These are phyloP conservation scores for Zymoseptoria ardabiliae DNA, from an alignment of 2,329 filamentous ascomycete species.

Conservation along the genomic window DNA sequence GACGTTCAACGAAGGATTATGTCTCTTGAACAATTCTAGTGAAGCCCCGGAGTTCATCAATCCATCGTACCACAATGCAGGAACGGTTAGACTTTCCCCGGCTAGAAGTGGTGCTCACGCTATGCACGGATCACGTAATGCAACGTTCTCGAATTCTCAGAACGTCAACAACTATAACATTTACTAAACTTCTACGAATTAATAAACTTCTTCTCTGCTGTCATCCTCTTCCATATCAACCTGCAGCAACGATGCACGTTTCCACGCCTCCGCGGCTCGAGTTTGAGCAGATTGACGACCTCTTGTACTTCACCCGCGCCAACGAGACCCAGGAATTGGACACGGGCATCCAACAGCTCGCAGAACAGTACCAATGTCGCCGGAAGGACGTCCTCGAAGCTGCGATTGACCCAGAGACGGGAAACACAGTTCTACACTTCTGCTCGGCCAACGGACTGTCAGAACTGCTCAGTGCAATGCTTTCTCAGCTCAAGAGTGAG, in stretches of 20 bases:
- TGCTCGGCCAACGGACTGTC: conserved; percentile 82
- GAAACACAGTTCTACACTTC: conserved; percentile 80
- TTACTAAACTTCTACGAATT: too few species aligned
- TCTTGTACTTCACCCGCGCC: conserved; percentile 76
- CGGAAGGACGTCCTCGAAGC: conserved; percentile 59
- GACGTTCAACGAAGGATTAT: not conserved
- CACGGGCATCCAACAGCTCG: conserved; percentile 51
- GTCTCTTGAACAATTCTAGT: not conserved
- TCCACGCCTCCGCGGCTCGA: conserved; percentile 38
- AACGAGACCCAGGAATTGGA: conserved; percentile 68
- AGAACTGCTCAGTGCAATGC: conserved; percentile 21
- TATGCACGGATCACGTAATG: too few species aligned
- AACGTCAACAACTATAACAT: too few species aligned
- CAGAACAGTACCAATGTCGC: conserved; percentile 53
- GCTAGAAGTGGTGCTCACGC: too few species aligned
- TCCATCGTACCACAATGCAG: conserved; percentile 4
- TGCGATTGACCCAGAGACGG: conserved; percentile 66
- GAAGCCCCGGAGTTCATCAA: not conserved
- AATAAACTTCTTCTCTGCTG: not conserved
- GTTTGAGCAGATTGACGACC: conserved; percentile 81
- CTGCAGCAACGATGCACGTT: conserved; percentile 6
- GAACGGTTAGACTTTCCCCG: conserved; percentile 2
- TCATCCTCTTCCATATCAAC: not conserved
- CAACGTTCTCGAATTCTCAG: too few species aligned
- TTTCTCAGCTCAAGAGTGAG: conserved; percentile 7